A percentile compares a stretch with the other conserved stretches of the same genome.
phyloP scores from a whole-genome alignment of 1,284 basidiomycete genomes.

The Bondarzewia mesenterica region DNA sequence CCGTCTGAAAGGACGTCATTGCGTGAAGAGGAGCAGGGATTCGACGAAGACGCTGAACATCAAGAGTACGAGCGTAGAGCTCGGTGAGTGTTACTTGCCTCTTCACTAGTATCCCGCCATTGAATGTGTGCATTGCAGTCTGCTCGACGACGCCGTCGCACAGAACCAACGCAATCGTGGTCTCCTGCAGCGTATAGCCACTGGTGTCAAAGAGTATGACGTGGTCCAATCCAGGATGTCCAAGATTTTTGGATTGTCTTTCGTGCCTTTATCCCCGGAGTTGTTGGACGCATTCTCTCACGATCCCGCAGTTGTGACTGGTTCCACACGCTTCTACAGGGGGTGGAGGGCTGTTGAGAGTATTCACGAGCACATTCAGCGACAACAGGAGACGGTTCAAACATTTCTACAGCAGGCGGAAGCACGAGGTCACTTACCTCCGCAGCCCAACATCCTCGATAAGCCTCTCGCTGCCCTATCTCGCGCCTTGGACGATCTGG shows the following conservation, averaged over 20 bases:
- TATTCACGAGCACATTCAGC: slow-evolving; percentile 49
- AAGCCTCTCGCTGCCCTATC: slow-evolving; percentile 41
- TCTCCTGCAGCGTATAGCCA: slow-evolving; percentile 55
- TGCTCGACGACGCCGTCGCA: slow-evolving; percentile 44
- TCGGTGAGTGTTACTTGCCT: slow-evolving; percentile 34
- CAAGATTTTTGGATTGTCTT: slow-evolving; percentile 36
- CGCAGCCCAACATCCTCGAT: slow-evolving; percentile 39
- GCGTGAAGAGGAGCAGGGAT: slow-evolving; percentile 26
- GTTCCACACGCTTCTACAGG: slow-evolving; percentile 43
- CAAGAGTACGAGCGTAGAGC: slow-evolving; percentile 52
- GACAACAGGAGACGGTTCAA: slow-evolving; percentile 50
- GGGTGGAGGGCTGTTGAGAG: slow-evolving; percentile 70
- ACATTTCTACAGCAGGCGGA: slow-evolving; percentile 25
- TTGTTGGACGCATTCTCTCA: slow-evolving; percentile 65
- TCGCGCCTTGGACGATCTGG: slow-evolving; percentile 33
- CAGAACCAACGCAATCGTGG: slow-evolving; percentile 62
- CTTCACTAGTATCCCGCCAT: slow-evolving; percentile 4
- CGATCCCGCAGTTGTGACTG: slow-evolving; percentile 65
- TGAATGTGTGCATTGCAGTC: slow-evolving; percentile 26
- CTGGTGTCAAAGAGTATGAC: slow-evolving; percentile 56
- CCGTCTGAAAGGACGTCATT: slow-evolving; percentile 12
- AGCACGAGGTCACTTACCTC: slow-evolving; percentile 8
- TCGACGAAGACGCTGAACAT: slow-evolving; percentile 39
- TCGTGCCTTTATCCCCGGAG: slow-evolving; percentile 47
- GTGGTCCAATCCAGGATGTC: slow-evolving; percentile 42